Conservation (phyloP, 768 basidiomycete genomes). For the Phlebiopsis gigantea region DNA sequence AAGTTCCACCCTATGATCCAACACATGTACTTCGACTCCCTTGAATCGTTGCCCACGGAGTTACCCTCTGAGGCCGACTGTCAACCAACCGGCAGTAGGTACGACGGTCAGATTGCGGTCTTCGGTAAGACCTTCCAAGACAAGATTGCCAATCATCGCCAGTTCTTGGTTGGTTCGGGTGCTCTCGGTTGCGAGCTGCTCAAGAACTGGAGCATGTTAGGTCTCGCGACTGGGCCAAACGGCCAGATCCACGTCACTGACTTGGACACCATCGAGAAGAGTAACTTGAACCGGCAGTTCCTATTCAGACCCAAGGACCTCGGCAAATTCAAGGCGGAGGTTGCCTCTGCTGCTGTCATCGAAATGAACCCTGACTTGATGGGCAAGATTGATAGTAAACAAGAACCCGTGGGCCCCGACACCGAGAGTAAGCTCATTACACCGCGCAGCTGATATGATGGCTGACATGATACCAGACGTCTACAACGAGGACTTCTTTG, state of each 20-base stretch:
- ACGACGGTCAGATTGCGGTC: slow-evolving; percentile 94
- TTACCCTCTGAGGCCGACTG: slow-evolving; percentile 81
- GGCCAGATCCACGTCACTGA: slow-evolving; percentile 93
- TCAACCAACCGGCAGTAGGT: slow-evolving; percentile 75
- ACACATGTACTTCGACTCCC: slow-evolving; percentile 93
- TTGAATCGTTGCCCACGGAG: slow-evolving; percentile 81
- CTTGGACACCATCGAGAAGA: slow-evolving; percentile 98
- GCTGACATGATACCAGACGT: slow-evolving; percentile 48
- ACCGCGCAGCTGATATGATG: not conserved
- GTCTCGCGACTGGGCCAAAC: slow-evolving; percentile 72
- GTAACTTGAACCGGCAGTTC: slow-evolving; percentile 97
- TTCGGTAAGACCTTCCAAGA: slow-evolving; percentile 92
- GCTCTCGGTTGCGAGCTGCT: slow-evolving; percentile 99
- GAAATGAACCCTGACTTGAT: slow-evolving; percentile 94
- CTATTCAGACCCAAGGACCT: slow-evolving; percentile 94
- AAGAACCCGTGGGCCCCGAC: slow-evolving; percentile 88
- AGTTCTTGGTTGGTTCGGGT: slow-evolving; percentile 98
- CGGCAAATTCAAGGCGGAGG: slow-evolving; percentile 95
- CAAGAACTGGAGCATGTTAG: slow-evolving; percentile 99
- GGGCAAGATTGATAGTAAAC: slow-evolving; percentile 82
- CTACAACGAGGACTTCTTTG: slow-evolving; percentile 88
- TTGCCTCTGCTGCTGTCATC: slow-evolving; percentile 82
- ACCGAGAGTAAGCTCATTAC: slow-evolving; percentile 73
- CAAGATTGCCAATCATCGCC: slow-evolving; percentile 82
- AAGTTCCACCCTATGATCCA: slow-evolving; percentile 98